Percentiles rank a stretch among this genome's conserved stretches.
Conservation (phyloP, 495 filamentous ascomycete genomes). For the Tetracladium marchalianum region DNA sequence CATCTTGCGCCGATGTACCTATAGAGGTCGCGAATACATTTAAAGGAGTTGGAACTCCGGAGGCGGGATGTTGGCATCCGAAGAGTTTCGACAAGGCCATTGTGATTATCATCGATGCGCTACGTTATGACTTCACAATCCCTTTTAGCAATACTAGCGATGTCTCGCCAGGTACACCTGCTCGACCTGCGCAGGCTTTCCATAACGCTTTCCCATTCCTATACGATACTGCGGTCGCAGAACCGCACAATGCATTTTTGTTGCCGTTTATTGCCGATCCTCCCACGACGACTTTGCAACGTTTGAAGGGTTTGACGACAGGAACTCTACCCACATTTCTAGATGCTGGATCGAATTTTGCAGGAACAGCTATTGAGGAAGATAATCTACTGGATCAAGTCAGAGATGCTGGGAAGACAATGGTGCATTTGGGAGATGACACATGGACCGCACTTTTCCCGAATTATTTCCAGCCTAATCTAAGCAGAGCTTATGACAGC, state of each 20-base stretch:
- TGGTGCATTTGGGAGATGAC: slow-evolving; percentile 92
- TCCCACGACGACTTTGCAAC: slow-evolving; percentile 84
- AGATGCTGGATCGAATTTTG: slow-evolving; percentile 89
- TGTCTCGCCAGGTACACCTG: slow-evolving; percentile 14
- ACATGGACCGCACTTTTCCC: slow-evolving; percentile 94
- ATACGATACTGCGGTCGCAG: slow-evolving; percentile 63
- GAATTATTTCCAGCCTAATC: slow-evolving; percentile 74
- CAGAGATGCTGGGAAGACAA: slow-evolving; percentile 63
- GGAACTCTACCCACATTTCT: slow-evolving; percentile 92
- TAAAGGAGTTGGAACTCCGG: slow-evolving; percentile 30
- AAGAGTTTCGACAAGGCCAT: slow-evolving; percentile 88
- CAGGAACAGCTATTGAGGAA: slow-evolving; percentile 93
- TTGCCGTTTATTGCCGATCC: slow-evolving; percentile 96
- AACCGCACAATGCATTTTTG: slow-evolving; percentile 75
- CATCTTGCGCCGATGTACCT: slow-evolving; percentile 66
- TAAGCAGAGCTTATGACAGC: slow-evolving; percentile 84
- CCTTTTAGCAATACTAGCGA: slow-evolving; percentile 49
- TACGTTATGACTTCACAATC: slow-evolving; percentile 94
- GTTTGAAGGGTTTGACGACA: slow-evolving; percentile 89
- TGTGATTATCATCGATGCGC: slow-evolving; percentile 83
- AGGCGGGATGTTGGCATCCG: slow-evolving; percentile 86
- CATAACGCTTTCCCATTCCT: slow-evolving; percentile 83
- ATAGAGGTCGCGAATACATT: slow-evolving; percentile 30
- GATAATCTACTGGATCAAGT: slow-evolving; percentile 88
- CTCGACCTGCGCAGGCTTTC: slow-evolving; percentile 44